Evolutionary conservation across 176 grass and related monocot species (phyloP).

Genomic region (Calamus simplicifolius): DNA sequence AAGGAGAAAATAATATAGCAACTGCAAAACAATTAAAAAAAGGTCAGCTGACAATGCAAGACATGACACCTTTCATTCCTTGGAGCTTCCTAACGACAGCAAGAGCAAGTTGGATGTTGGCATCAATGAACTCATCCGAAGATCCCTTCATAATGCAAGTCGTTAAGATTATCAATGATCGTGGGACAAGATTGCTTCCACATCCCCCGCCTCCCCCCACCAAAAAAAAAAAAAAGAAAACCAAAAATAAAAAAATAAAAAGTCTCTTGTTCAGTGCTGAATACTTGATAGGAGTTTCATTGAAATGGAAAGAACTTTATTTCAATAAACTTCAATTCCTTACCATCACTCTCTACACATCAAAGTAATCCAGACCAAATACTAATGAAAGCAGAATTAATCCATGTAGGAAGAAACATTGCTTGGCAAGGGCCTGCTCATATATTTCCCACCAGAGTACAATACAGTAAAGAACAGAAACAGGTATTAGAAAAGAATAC

Average conservation of each 20-base stretch:
- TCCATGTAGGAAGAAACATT: slow-evolving; percentile 72
- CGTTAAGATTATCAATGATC: slow-evolving; percentile 3
- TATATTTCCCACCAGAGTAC: slow-evolving; percentile 14
- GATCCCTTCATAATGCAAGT: slow-evolving; percentile 47
- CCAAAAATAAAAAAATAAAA: too few relatives aligned
- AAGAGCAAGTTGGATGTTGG: slow-evolving; percentile 91
- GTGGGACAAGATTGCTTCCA: not conserved
- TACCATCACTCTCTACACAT: too few relatives aligned
- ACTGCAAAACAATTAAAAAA: slow-evolving; percentile 1
- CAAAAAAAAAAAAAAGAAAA: too few relatives aligned
- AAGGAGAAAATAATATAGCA: too few relatives aligned
- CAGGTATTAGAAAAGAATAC: not conserved
- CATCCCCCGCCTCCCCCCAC: too few relatives aligned
- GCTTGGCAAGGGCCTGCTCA: slow-evolving; percentile 67
- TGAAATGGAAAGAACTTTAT: too few relatives aligned
- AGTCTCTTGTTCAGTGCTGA: too few relatives aligned
- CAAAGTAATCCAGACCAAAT: too few relatives aligned
- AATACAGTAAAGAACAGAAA: not conserved
- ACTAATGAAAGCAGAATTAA: too few relatives aligned
- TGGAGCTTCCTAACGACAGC: slow-evolving; percentile 69
- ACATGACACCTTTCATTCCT: slow-evolving; percentile 46
- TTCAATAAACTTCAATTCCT: too few relatives aligned
- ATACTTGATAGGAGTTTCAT: too few relatives aligned
- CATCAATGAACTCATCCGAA: slow-evolving; percentile 97
- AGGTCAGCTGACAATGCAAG: slow-evolving; percentile 68